These are phyloP conservation scores for Calendula officinalis DNA, from an alignment of 129 eudicot species.

Conservation along the genomic window DNA sequence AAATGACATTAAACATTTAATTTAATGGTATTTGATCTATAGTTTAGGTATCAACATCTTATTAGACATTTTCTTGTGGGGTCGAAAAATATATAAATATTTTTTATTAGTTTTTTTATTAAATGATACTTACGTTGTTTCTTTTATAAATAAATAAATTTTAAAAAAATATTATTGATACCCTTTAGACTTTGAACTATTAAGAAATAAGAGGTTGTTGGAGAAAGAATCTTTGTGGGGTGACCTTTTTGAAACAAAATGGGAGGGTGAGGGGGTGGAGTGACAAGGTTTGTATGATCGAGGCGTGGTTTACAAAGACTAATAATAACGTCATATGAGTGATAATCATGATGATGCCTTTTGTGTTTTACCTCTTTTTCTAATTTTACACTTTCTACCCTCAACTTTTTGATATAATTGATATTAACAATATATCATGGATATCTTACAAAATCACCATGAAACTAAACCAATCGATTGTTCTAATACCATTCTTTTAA, in stretches of 20 bases:
- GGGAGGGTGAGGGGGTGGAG: conserved; percentile 26
- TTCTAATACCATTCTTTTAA: not conserved
- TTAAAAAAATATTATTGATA: not conserved
- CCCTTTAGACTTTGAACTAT: conserved; percentile 27
- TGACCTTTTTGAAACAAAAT: conserved; percentile 32
- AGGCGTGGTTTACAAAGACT: conserved; percentile 48
- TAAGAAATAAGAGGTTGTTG: conserved; percentile 29
- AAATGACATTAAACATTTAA: no score
- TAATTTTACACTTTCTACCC: conserved; percentile 10
- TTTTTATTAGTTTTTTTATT: not conserved
- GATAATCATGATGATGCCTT: conserved; percentile 40
- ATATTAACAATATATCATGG: not conserved
- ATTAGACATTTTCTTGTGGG: no score
- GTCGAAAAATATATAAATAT: not conserved
- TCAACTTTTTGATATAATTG: not conserved
- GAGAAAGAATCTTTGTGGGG: conserved; percentile 31
- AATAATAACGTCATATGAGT: conserved; percentile 47
- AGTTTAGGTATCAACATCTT: no score
- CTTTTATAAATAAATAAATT: not conserved
- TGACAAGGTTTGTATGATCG: conserved; percentile 33
- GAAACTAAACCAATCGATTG: not conserved
- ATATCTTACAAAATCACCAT: not conserved
- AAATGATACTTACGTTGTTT: not conserved
- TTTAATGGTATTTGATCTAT: no score
- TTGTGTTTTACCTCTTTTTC: conserved; percentile 9